Evolutionary conservation across 2,329 filamentous ascomycete species (phyloP).

Genomic region (Remersonia thermophila): DNA sequence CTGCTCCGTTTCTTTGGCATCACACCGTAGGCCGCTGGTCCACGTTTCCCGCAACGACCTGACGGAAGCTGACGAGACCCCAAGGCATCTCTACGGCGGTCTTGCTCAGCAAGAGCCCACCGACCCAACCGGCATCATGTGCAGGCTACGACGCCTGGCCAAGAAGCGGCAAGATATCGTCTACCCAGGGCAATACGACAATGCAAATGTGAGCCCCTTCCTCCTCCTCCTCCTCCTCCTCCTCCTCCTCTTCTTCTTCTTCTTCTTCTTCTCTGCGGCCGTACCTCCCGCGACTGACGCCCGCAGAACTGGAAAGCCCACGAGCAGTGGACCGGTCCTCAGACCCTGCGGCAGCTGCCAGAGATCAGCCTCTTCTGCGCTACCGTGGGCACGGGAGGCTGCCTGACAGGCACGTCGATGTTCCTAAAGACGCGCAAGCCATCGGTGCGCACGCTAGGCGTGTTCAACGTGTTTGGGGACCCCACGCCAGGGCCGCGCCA

Average conservation of each 20-base stretch:
- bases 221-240: too few species aligned
- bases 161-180: conserved; percentile 2
- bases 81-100: conserved; percentile 11
- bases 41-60: not conserved
- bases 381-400: conserved; percentile 39
- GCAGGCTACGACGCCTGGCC: conserved; percentile 5
- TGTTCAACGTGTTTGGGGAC: conserved; percentile 41
- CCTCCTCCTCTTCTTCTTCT: not conserved
- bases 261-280: not conserved
- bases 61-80: not conserved
- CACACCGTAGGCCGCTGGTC: not conserved
- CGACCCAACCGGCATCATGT: conserved; percentile 11
- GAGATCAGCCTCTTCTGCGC: conserved; percentile 38
- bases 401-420: conserved; percentile 31
- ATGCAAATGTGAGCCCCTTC: conserved; percentile 7
- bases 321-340: conserved; percentile 40
- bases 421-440: conserved; percentile 35
- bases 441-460: conserved; percentile 25
- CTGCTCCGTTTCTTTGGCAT: conserved; percentile 46
- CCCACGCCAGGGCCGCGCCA: conserved; percentile 41
- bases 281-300: not conserved
- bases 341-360: conserved; percentile 39
- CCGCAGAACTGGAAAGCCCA: conserved; percentile 35
- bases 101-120: conserved; percentile 12
- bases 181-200: conserved; percentile 14